Percentiles rank a stretch among this genome's conserved stretches.
These are phyloP conservation scores for Straminergon stramineum DNA, from an alignment of 225 moss, liverwort and hornwort genomes.

Conservation along the genomic window DNA sequence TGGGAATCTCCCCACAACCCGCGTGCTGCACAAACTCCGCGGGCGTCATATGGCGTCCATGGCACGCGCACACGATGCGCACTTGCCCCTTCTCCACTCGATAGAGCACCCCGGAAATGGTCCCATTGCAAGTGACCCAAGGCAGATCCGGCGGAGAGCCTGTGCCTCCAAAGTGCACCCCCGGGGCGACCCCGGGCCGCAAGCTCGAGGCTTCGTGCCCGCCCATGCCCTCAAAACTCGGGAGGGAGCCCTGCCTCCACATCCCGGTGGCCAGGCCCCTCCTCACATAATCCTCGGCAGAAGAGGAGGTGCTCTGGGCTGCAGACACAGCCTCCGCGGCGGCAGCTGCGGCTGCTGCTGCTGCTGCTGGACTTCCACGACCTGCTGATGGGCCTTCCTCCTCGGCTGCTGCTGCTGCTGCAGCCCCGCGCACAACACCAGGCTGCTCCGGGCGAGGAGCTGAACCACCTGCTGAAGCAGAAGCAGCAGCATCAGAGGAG, in stretches of 20 bases:
- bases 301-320: constrained; percentile 13
- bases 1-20: constrained; percentile 56
- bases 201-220: constrained; percentile 57
- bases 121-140: constrained; percentile 79
- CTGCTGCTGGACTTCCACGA: neutral
- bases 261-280: constrained; percentile 19
- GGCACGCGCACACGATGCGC: constrained; percentile 79
- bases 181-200: constrained; percentile 49
- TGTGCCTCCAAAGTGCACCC: constrained; percentile 64
- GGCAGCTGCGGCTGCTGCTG: neutral
- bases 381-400: constrained; percentile 1
- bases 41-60: constrained; percentile 73
- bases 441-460: neutral
- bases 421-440: neutral
- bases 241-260: constrained; percentile 38
- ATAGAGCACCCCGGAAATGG: constrained; percentile 69
- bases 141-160: constrained; percentile 68
- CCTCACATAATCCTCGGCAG: constrained; percentile 15
- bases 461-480: neutral
- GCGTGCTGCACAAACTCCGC: constrained; percentile 77
- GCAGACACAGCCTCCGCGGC: neutral
- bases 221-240: constrained; percentile 44
- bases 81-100: constrained; percentile 68
- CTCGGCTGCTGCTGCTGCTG: neutral
- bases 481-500: neutral